Base-by-base conservation (phyloP, 2,329 filamentous ascomycete genomes). In the Ophiognomonia clavigignenti-juglandacearum region DNA sequence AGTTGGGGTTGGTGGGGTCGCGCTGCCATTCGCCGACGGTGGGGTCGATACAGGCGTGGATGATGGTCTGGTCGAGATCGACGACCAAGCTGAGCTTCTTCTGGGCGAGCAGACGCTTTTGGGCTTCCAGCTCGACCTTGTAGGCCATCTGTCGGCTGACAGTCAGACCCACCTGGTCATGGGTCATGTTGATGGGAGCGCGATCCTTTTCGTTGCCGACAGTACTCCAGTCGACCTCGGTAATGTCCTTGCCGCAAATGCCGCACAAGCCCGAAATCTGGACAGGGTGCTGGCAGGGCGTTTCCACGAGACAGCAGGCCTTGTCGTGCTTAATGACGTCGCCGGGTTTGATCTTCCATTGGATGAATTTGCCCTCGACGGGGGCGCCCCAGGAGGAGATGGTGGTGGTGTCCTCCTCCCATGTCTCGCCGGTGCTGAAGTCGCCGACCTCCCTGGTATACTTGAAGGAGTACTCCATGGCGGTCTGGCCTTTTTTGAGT, bases 31-130 rank as follows among this genome's bases (percentile, higher is more conserved):
- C 92, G 54, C 85, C 90, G 45, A 98, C 85, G 0, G 93, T 98
- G 6, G 91, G 92, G 57, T 98, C 93, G 59, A 97, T 95, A 53
- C 90, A 96, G 22, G 93, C 93, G 65, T 98, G 93, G 56, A 98
- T 98, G 59, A 98, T 93, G 48, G 93, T 98, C 71, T 97, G 92
- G 64, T 98, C 93, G 45, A 98, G 75, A 74, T 98, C 93, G 57
- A 98, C 93, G 22, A 98, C 93, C 37, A 98, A 76, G 38, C 88
- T 95, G 37, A 98, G 77, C 69, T 95, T 96, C 56, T 86, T 82
- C 52, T 86, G 80, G 50, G 83, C 77, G 36, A 98, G 73, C 35
- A 98, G 74, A 18, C 92, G 83, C 51, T 83, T 80, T 70, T 96
- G 95, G 13, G 89, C 79, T 57, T 95, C 86, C 61, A 91, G 83